Evolutionary conservation across 345 rosid species (phyloP).

Genomic region (Adansonia digitata): DNA sequence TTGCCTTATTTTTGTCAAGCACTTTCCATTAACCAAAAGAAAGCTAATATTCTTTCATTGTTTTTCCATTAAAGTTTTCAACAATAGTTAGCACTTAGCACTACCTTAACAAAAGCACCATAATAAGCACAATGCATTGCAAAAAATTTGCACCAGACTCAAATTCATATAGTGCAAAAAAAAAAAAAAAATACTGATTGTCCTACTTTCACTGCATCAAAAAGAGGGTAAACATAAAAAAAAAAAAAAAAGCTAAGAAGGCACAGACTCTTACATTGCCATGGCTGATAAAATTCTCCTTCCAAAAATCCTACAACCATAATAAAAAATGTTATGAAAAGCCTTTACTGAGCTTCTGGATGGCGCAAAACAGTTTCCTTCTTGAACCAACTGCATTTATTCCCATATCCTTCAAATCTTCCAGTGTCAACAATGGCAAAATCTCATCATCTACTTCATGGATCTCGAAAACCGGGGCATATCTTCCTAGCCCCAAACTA

Average conservation of each 20-base stretch:
- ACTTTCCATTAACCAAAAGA: background rate
- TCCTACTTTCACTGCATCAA: constrained; percentile 14
- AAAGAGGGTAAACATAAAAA: constrained; percentile 11
- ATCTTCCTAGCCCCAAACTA: constrained; percentile 64
- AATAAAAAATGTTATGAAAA: constrained; percentile 43
- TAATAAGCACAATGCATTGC: constrained; percentile 5
- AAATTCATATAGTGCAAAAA: background rate
- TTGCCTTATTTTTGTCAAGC: constrained; percentile 1
- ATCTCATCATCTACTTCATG: constrained; percentile 87
- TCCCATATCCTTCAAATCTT: constrained; percentile 91
- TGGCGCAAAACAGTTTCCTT: constrained; percentile 72
- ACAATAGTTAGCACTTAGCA: constrained; percentile 9
- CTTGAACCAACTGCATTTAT: constrained; percentile 80
- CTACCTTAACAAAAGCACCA: background rate
- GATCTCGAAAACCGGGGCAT: constrained; percentile 68
- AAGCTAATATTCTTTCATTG: constrained; percentile 6
- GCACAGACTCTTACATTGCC: constrained; percentile 36
- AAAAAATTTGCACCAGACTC: background rate
- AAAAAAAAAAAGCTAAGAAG: background rate
- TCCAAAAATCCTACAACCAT: constrained; percentile 18
- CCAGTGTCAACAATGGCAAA: constrained; percentile 73
- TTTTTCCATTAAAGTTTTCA: background rate
- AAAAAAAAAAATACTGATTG: background rate
- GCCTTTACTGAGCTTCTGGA: constrained; percentile 73
- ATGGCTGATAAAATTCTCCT: constrained; percentile 35